Evolutionary conservation across 306 rosid genomes (phyloP).

Genomic region (Notholithocarpus densiflorus): DNA sequence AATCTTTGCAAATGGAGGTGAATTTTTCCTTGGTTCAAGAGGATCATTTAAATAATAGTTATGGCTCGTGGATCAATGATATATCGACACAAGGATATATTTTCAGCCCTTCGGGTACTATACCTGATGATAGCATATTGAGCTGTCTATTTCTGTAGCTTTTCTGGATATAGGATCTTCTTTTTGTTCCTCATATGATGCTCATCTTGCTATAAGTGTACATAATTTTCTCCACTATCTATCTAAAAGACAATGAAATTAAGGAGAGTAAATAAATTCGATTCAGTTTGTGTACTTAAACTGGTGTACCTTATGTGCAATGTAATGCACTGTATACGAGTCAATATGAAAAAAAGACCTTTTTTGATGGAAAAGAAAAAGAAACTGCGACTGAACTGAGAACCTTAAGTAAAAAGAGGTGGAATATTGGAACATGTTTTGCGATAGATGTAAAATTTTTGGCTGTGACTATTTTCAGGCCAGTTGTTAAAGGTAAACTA

Average conservation of each 20-base stretch:
- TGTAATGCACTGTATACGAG: neutral
- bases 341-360: neutral
- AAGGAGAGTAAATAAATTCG: neutral
- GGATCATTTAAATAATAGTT: slow-evolving; percentile 12
- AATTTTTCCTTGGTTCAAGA: slow-evolving; percentile 6
- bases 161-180: neutral
- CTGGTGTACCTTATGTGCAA: neutral
- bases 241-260: neutral
- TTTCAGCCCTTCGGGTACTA: neutral
- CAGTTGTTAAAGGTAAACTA: neutral
- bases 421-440: neutral
- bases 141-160: neutral
- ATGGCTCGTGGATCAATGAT: neutral
- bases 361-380: neutral
- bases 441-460: neutral
- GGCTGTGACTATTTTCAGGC: neutral
- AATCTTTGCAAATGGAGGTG: slow-evolving; percentile 9
- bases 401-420: neutral
- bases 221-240: neutral
- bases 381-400: neutral
- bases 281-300: neutral
- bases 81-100: neutral
- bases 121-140: neutral
- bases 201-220: neutral
- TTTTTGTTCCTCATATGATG: neutral